These are phyloP conservation scores for Onygenales sp. DNA, from an alignment of 2,329 filamentous ascomycete genomes.

Conservation along the genomic window DNA sequence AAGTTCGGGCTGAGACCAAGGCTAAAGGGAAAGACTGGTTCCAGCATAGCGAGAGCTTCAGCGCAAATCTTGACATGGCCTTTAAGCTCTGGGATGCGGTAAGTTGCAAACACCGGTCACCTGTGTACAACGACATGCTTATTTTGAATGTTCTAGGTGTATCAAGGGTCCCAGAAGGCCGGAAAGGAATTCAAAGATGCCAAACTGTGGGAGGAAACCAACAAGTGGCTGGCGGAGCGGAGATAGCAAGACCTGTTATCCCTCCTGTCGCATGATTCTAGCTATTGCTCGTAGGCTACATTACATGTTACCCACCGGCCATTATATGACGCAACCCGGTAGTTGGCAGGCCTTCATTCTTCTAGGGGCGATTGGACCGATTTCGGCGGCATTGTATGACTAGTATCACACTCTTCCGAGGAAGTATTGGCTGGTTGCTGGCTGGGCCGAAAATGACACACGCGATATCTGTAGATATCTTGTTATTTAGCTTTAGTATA, in stretches of 20 bases:
- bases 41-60: conserved; percentile 49
- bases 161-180: conserved; percentile 47
- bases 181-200: conserved; percentile 43
- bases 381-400: not conserved
- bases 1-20: conserved; percentile 41
- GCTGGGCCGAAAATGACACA: not conserved
- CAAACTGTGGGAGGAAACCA: conserved; percentile 49
- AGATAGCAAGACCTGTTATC: conserved; percentile 15
- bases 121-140: not conserved
- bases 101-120: conserved; percentile 22
- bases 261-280: not conserved
- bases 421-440: not conserved
- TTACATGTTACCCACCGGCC: conserved; percentile 1
- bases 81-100: conserved; percentile 59
- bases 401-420: not conserved
- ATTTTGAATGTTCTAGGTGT: conserved; percentile 35
- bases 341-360: not conserved
- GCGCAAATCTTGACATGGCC: conserved; percentile 48
- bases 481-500: not conserved
- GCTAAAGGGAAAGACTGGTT: conserved; percentile 51
- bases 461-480: not conserved
- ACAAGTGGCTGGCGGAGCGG: conserved; percentile 46
- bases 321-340: not conserved
- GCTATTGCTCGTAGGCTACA: not conserved
- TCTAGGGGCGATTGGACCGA: not conserved